Base-by-base conservation (phyloP, 495 filamentous ascomycete genomes). In the Amorphotheca resinae region DNA sequence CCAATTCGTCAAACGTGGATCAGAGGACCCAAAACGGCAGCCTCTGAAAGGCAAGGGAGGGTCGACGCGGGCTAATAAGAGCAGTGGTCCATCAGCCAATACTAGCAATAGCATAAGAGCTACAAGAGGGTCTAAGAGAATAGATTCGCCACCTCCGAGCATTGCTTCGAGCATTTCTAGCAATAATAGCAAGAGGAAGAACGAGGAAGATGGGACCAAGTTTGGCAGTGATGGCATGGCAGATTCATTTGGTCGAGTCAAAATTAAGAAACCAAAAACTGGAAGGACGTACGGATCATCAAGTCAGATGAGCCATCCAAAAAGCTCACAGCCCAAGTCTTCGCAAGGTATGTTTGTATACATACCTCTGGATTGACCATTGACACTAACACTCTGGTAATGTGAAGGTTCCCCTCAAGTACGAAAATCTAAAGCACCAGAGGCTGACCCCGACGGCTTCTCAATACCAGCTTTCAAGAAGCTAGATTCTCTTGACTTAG, bases 171-270 rank as follows among this genome's bases (percentile, higher is more conserved):
- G 31, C 31, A 30, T 12, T 30, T n/a, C n/a, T n/a, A n/a, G n/a
- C n/a, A n/a, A n/a, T n/a, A n/a, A n/a, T n/a, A 30, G 6, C 32
- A 37, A 37, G 34, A 25, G 38, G 23, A 40, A 40, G 38, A 11
- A 28, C 15, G 21, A 26, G 22, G 22, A 26, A 14, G 15, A 28
- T 40, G 21, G 8, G 1, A n/a, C 18, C 5, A 33, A 38, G n/a
- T 33, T 42, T 32, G 48, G 48, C 12, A 34, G 12, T 20, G 42
- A 11, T 20, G 42, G 44, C 9, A 52, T 52, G 45, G 16, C 31
- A 9, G 50, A 53, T 46, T 12, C 0, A 16, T 39, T 38, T 28
- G 50, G 50, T 12, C 21, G 37, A 22, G 28, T 33, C 0, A 22
- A 33, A 15, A 23, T 14, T 8, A 53, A 49, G 42, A 53, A 43